Conservation (phyloP, 176 grass and related monocot species). For the Lolium perenne region DNA sequence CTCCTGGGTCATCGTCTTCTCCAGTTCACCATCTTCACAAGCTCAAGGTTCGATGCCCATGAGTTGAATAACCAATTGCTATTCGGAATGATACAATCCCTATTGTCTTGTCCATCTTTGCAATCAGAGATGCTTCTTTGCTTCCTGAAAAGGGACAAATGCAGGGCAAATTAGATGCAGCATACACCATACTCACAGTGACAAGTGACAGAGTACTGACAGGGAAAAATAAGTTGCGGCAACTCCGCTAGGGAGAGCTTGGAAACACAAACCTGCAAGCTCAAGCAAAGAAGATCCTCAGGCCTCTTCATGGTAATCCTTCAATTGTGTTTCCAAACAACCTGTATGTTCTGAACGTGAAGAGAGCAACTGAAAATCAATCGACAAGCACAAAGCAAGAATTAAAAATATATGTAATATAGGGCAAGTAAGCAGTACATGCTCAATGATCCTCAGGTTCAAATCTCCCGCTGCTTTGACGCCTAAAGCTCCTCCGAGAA, state of each 20-base stretch:
- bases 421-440: background rate
- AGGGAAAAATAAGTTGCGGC: background rate
- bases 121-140: conserved; percentile 88
- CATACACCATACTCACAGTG: background rate
- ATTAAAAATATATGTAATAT: background rate
- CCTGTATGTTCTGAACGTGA: conserved; percentile 83
- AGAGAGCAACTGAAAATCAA: conserved; percentile 9
- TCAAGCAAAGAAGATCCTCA: conserved; percentile 78
- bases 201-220: background rate
- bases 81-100: conserved; percentile 73
- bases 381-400: conserved; percentile 27
- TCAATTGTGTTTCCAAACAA: conserved; percentile 81
- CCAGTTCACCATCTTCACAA: conserved; percentile 72
- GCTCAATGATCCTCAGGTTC: too few relatives aligned
- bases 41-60: conserved; percentile 83
- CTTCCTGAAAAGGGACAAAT: conserved; percentile 50
- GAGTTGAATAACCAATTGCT: conserved; percentile 69
- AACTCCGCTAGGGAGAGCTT: background rate
- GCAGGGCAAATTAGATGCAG: background rate
- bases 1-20: conserved; percentile 94
- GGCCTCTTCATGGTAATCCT: conserved; percentile 48
- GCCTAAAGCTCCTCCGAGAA: too few relatives aligned
- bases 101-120: conserved; percentile 80
- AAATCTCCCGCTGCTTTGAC: too few relatives aligned
- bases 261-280: conserved; percentile 58